phyloP scores from a whole-genome alignment of 371 early-diverging fungal species.

The Mucor indicus region DNA sequence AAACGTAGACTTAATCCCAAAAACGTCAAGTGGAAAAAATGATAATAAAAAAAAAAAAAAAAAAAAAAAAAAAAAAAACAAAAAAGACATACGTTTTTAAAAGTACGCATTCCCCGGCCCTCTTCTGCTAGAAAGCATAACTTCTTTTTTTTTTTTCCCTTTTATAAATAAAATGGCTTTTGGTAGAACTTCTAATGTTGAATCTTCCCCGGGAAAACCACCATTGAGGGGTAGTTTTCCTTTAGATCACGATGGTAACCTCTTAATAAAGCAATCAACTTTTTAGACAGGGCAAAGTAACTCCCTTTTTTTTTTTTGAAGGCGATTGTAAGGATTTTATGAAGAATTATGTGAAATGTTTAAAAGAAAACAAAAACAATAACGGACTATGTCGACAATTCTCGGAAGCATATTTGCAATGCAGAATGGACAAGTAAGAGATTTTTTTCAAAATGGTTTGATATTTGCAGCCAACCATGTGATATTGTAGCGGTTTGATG shows the following conservation, averaged over 20 bases:
- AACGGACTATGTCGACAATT: slow-evolving; percentile 68
- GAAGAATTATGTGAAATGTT: slow-evolving; percentile 72
- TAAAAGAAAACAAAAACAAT: slow-evolving; percentile 66
- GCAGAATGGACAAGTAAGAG: slow-evolving; percentile 79
- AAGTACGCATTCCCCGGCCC: too few species aligned
- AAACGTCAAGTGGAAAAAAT: slow-evolving; percentile 15
- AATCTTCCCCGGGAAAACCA: slow-evolving; percentile 61
- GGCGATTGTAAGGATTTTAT: slow-evolving; percentile 73
- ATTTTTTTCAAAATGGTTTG: not conserved
- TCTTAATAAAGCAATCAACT: not conserved
- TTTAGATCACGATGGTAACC: slow-evolving; percentile 69
- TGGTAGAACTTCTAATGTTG: slow-evolving; percentile 60
- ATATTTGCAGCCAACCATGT: not conserved
- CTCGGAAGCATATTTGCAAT: slow-evolving; percentile 69
- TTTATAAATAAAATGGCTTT: slow-evolving; percentile 48
- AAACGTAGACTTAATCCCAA: slow-evolving; percentile 15
- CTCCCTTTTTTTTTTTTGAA: slow-evolving; percentile 3
- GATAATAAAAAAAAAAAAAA: too few species aligned
- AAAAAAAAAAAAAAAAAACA: too few species aligned
- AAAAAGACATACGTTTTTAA: too few species aligned
- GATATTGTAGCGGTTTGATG: slow-evolving; percentile 61
- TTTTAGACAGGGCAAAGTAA: not conserved
- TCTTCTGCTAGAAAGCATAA: too few species aligned
- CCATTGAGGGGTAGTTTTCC: slow-evolving; percentile 83
- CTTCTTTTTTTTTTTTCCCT: not conserved